Percentiles rank a stretch among this genome's conserved stretches.
Conservation (phyloP, 805 yeast species). For the Candida verbasci region DNA sequence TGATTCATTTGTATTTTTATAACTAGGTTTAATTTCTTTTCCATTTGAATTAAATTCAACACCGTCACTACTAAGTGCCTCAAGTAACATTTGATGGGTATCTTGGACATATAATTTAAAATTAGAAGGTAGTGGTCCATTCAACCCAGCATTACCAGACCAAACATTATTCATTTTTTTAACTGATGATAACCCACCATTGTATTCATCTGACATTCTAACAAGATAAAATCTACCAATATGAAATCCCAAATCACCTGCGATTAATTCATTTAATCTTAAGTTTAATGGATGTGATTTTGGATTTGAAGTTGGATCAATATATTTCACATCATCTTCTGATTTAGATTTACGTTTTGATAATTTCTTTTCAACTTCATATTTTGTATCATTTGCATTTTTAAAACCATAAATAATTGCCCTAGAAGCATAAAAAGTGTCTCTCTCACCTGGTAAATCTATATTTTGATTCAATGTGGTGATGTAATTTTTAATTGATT, state of each 20-base stretch:
- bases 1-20: slow-evolving; percentile 6
- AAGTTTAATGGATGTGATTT: slow-evolving; percentile 26
- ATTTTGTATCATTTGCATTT: slow-evolving; percentile 25
- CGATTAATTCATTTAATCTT: slow-evolving; percentile 30
- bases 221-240: slow-evolving; percentile 38
- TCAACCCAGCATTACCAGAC: slow-evolving; percentile 10
- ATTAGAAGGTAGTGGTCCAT: slow-evolving; percentile 15
- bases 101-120: slow-evolving; percentile 42
- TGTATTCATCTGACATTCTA: slow-evolving; percentile 28
- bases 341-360: slow-evolving; percentile 22
- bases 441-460: slow-evolving; percentile 37
- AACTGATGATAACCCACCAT: slow-evolving; percentile 35
- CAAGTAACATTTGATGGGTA: slow-evolving; percentile 27
- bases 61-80: slow-evolving; percentile 24
- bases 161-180: slow-evolving; percentile 27
- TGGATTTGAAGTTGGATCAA: slow-evolving; percentile 39
- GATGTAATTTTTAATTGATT: slow-evolving; percentile 23
- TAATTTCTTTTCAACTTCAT: slow-evolving; percentile 27
- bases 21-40: slow-evolving; percentile 16
- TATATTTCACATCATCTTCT: slow-evolving; percentile 21
- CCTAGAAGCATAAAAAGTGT: slow-evolving; percentile 32
- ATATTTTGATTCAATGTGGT: slow-evolving; percentile 20
- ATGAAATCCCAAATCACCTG: slow-evolving; percentile 37
- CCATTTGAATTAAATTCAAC: slow-evolving; percentile 32
- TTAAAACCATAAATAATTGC: slow-evolving; percentile 32